These are phyloP conservation scores for Magnusiomyces sp. DNA, from an alignment of 1,139 yeast species.

Conservation along the genomic window DNA sequence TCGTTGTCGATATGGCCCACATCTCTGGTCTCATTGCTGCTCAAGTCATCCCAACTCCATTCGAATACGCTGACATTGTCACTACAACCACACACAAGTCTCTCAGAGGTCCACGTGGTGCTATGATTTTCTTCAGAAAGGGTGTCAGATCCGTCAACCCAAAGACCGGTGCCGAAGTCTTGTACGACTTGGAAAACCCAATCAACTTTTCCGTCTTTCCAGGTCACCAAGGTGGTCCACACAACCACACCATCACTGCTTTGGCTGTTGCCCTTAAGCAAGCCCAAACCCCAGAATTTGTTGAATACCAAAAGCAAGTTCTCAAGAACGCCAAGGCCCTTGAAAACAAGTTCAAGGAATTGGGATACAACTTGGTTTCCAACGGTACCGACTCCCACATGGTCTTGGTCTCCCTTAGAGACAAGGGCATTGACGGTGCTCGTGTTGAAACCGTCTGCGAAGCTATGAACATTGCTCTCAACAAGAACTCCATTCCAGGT, in stretches of 20 bases:
- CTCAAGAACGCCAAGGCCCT: slow-evolving; percentile 71
- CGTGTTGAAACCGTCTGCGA: slow-evolving; percentile 89
- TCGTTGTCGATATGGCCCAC: slow-evolving; percentile 93
- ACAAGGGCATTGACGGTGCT: slow-evolving; percentile 88
- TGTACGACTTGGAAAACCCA: slow-evolving; percentile 78
- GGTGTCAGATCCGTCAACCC: slow-evolving; percentile 72
- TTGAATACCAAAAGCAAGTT: slow-evolving; percentile 75
- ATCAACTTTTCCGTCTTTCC: slow-evolving; percentile 97
- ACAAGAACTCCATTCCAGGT: slow-evolving; percentile 94
- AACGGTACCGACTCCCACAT: slow-evolving; percentile 94
- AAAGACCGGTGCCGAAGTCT: slow-evolving; percentile 80
- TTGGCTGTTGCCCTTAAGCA: slow-evolving; percentile 91
- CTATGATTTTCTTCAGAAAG: slow-evolving; percentile 92
- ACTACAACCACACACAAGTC: slow-evolving; percentile 97
- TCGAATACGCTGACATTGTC: slow-evolving; percentile 89
- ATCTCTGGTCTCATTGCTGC: slow-evolving; percentile 92
- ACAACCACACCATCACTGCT: slow-evolving; percentile 94
- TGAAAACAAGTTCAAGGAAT: slow-evolving; percentile 56
- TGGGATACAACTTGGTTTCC: slow-evolving; percentile 75
- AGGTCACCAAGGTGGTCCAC: slow-evolving; percentile 99
- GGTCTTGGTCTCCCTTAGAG: slow-evolving; percentile 76
- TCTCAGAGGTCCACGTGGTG: slow-evolving; percentile 97
- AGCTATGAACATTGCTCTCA: slow-evolving; percentile 84
- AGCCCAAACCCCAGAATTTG: slow-evolving; percentile 77
- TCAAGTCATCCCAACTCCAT: slow-evolving; percentile 85